Percentiles rank a stretch among this genome's conserved stretches.
phyloP scores from a whole-genome alignment of 2,329 filamentous ascomycete genomes.

The Cladosporium oxysporum region DNA sequence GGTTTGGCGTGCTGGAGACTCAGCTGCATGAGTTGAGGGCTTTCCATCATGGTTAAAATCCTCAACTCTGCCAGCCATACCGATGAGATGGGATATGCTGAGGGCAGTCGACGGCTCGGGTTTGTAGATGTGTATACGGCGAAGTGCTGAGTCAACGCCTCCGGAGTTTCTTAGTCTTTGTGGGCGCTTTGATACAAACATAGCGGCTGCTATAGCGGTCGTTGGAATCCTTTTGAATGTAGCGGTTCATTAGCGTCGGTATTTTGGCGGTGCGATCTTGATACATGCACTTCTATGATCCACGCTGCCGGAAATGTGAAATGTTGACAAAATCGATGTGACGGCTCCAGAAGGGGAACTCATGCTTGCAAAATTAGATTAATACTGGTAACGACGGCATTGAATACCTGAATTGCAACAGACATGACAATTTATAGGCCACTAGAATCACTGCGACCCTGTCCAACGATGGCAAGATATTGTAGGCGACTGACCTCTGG shows the following conservation, averaged over 20 bases:
- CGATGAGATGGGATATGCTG: not conserved
- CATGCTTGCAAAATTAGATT: not conserved
- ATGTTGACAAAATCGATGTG: not conserved
- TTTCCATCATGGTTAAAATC: not conserved
- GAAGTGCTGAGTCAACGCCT: not conserved
- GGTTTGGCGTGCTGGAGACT: not conserved
- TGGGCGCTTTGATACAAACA: not conserved
- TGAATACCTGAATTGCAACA: not conserved
- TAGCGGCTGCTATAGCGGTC: not conserved
- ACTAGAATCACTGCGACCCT: not conserved
- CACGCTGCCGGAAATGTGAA: not conserved
- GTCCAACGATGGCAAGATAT: not conserved
- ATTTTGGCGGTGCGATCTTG: not conserved
- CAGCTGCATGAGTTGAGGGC: not conserved
- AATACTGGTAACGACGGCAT: not conserved
- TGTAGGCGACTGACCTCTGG: conserved; percentile 1
- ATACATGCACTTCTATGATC: not conserved
- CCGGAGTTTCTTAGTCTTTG: not conserved
- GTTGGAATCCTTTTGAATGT: not conserved
- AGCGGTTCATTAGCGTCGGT: not conserved
- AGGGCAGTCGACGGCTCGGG: not conserved
- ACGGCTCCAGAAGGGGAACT: not conserved
- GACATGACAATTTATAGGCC: not conserved
- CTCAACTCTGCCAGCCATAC: not conserved
- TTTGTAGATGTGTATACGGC: not conserved